Evolutionary conservation across 2,329 filamentous ascomycete species (phyloP).

Genomic region (Nannizziopsis barbatae): DNA sequence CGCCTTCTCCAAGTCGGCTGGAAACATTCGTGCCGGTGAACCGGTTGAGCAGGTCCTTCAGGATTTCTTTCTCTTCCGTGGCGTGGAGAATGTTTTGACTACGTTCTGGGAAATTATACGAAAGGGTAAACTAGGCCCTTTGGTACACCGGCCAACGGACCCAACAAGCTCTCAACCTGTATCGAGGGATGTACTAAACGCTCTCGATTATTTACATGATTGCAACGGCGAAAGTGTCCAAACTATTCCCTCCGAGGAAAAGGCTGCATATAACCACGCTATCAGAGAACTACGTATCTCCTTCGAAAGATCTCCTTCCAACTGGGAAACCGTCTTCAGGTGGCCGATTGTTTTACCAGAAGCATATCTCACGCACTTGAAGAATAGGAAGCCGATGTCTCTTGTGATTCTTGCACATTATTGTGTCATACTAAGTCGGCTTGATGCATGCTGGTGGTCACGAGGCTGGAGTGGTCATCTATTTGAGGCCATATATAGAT

Average conservation of each 20-base stretch:
- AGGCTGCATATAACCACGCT: slow-evolving; percentile 18
- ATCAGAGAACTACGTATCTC: slow-evolving; percentile 18
- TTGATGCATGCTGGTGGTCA: slow-evolving; percentile 57
- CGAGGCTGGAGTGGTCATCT: slow-evolving; percentile 55
- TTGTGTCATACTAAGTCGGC: slow-evolving; percentile 51
- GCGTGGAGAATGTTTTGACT: slow-evolving; percentile 21
- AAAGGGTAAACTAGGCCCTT: slow-evolving; percentile 18
- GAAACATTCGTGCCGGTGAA: slow-evolving; percentile 14
- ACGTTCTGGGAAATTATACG: slow-evolving; percentile 18
- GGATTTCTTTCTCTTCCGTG: slow-evolving; percentile 22
- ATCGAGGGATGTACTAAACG: slow-evolving; percentile 17
- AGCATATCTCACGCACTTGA: slow-evolving; percentile 52
- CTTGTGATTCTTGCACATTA: slow-evolving; percentile 55
- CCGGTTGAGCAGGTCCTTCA: slow-evolving; percentile 21
- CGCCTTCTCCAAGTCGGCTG: slow-evolving; percentile 19
- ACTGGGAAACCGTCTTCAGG: slow-evolving; percentile 39
- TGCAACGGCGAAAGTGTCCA: slow-evolving; percentile 17
- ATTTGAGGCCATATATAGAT: slow-evolving; percentile 46
- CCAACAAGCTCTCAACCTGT: slow-evolving; percentile 13
- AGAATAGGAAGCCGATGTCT: slow-evolving; percentile 49
- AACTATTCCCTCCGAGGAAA: slow-evolving; percentile 16
- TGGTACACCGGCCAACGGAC: slow-evolving; percentile 16
- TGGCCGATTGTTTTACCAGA: slow-evolving; percentile 54
- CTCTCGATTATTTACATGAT: slow-evolving; percentile 16
- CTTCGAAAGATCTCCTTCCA: slow-evolving; percentile 17